Evolutionary conservation across 1,284 basidiomycete species (phyloP).

Genomic region (Sanghuangporus sanghuang): DNA sequence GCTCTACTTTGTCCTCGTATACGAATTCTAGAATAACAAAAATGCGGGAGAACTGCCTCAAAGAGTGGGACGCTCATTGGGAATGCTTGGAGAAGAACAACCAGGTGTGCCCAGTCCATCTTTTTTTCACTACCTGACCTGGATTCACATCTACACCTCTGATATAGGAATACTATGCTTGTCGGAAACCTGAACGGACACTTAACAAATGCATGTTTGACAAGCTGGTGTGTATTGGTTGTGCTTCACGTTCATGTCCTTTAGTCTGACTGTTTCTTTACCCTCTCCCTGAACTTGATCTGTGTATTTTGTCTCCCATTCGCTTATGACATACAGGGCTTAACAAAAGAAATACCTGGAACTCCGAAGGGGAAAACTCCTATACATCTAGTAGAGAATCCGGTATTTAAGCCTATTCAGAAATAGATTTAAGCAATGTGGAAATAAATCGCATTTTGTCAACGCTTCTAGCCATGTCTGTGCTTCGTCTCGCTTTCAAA

Average conservation of each 20-base stretch:
- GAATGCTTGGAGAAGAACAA: constrained; percentile 93
- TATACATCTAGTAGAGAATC: constrained; percentile 87
- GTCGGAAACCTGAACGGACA: constrained; percentile 85
- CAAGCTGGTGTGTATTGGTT: constrained; percentile 69
- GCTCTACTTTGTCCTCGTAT: neutral
- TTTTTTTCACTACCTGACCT: neutral
- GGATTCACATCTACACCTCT: neutral
- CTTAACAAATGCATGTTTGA: constrained; percentile 97
- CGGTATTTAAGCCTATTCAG: constrained; percentile 76
- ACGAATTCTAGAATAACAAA: constrained; percentile 71
- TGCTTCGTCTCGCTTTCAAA: neutral
- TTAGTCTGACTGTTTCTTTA: neutral
- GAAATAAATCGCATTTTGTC: neutral
- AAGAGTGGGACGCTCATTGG: constrained; percentile 93
- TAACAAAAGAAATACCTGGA: constrained; percentile 91
- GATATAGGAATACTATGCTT: constrained; percentile 80
- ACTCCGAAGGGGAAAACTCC: constrained; percentile 80
- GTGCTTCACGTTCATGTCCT: neutral
- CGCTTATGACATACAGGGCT: constrained; percentile 57
- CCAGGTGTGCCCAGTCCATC: constrained; percentile 56
- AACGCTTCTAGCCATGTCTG: no score
- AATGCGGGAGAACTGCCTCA: constrained; percentile 88
- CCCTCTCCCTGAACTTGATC: constrained; percentile 6
- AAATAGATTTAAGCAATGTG: constrained; percentile 39
- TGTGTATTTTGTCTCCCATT: neutral